Evolutionary conservation across 345 rosid species (phyloP), one percentile per base, ranked within the genome.

Genomic region (Salix koriyanagi): DNA sequence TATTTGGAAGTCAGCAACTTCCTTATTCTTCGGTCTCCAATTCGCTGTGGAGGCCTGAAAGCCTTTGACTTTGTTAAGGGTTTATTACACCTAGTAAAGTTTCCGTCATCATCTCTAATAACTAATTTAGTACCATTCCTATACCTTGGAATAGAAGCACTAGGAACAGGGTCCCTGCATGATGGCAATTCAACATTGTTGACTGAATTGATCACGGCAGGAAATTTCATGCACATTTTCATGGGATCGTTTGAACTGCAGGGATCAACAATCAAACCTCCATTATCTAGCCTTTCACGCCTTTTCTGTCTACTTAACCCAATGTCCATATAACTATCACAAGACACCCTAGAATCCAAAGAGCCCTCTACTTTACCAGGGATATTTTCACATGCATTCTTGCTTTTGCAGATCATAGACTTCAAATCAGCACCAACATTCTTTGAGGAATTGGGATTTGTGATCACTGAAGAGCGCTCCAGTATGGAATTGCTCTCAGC

Each of bases 91-190:
- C 91, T 91, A 88, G 83, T 78, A 83, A 80, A 80, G 28, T 87
- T 90, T 85, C 90, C 90, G 2, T 90, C 96, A 86, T 87, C 90
- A 89, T 93, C 93, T 87, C 87, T 90, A 80, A 74, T 65, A 86
- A 81, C 91, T 91, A 91, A 84, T 75, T 85, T 90, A 82, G 61
- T 34, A 67, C 75, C 81, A 77, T 79, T 87, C 91, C 88, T 84
- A 73, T 52, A 86, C 82, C 83, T 85, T 70, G 87, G 76, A 84
- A 87, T 78, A 60, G 89, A 84, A 78, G 84, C 85, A 76, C 67
- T 77, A 72, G 68, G 72, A 84, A 80, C 65, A 75, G 54, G 64
- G 42, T 78, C 78, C 80, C 72, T 67, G 79, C 76, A 44, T 36
- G 75, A 69, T 60, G 85, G 75, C 77, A 84, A 70, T 73, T 78